These are phyloP conservation scores for Diaporthe capsici DNA, from an alignment of 2,329 filamentous ascomycete genomes.

Conservation along the genomic window DNA sequence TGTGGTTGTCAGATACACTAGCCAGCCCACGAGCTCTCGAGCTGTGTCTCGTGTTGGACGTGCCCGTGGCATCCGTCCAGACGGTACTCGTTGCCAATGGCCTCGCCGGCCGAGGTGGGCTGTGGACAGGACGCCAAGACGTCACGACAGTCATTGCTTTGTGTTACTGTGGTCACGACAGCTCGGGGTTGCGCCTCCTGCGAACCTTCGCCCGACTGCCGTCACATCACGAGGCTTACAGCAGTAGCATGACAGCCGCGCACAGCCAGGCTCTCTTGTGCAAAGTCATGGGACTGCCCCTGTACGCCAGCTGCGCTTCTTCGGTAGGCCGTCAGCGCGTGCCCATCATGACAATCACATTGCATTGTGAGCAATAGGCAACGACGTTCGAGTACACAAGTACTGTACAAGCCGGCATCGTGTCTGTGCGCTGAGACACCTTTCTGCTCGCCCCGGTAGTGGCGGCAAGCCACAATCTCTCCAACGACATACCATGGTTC, in stretches of 20 bases:
- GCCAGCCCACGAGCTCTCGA: background rate
- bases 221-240: slow-evolving; percentile 32
- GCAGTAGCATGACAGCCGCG: slow-evolving; percentile 28
- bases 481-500: slow-evolving; percentile 31
- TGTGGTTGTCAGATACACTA: background rate
- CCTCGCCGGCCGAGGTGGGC: background rate
- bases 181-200: background rate
- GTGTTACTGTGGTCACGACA: slow-evolving; percentile 7
- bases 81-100: background rate
- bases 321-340: slow-evolving; percentile 18
- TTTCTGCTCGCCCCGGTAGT: slow-evolving; percentile 22
- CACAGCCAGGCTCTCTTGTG: slow-evolving; percentile 18
- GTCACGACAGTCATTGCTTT: slow-evolving; percentile 18
- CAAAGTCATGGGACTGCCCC: slow-evolving; percentile 22
- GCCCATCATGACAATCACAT: slow-evolving; percentile 27
- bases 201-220: background rate
- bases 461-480: slow-evolving; percentile 30
- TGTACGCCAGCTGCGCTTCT: background rate
- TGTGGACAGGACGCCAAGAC: slow-evolving; percentile 12
- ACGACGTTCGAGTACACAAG: background rate
- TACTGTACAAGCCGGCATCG: background rate
- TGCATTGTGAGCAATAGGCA: slow-evolving; percentile 16
- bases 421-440: slow-evolving; percentile 26
- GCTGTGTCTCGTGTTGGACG: background rate
- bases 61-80: background rate